Evolutionary conservation across 148 eudicot genomes (phyloP), one percentile per base, ranked within the genome.

Genomic region (Rhododendron ovatum): DNA sequence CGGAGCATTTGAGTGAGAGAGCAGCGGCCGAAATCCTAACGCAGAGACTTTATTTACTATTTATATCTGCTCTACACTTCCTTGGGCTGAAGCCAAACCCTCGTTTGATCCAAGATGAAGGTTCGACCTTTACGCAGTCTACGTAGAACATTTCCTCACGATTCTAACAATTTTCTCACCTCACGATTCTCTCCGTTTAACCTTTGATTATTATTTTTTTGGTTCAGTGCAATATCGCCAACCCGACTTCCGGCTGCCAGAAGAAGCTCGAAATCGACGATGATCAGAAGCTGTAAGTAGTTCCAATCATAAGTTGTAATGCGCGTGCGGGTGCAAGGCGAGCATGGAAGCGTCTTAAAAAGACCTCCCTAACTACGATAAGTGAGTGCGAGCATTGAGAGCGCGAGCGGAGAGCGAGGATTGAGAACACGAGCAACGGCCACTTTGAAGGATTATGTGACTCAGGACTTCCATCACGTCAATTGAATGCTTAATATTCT

Each of bases 181-280:
- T 5, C n/a, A 12, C 18, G 2, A 47, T 47, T 47, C 48, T 47
- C 2, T 47, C 48, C 11, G 48, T 8, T 47, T 47, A 47, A 47
- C 48, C 48, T 47, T 47, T 47, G 11, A 0, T 41, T 6, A 41
- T 41, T 41, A 5, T 79, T 2, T 17, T 2, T 79, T 55, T 57
- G 35, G 43, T 65, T 47, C 48, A 81, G 83, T 57, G 55, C 83
- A 81, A 57, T 35, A 57, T 81, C 7, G 83, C 83, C 1, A 81
- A 81, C 22, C 83, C 83, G 47, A 81, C 83, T n/a, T 57, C 83
- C 4, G 83, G 83, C 0, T 81, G 83, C 83, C 83, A 81, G 83
- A 81, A 81, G 28, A 81, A 81, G 47, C 45, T 81, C 10, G 71
- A 81, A 57, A 81, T 81, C 47, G 71, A 81, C 28, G 69, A 81